Base-by-base conservation (phyloP, 306 rosid species). In the Rubus idaeus region DNA sequence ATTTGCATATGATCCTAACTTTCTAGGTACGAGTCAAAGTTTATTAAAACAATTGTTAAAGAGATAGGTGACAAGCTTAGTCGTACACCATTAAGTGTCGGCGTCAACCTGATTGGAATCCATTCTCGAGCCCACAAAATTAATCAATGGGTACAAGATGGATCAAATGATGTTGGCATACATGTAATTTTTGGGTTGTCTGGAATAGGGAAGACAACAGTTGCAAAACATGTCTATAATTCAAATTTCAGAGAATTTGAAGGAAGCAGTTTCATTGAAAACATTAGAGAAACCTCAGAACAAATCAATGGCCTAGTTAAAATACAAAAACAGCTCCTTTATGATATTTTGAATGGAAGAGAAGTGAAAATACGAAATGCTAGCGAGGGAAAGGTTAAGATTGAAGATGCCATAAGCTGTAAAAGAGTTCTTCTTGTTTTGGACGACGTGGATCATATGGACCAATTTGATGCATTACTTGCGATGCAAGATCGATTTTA, bases 201-300 rank as follows among this genome's bases (percentile, higher is more conserved):
- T 13, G 77, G 77, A 55, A 56, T 73, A 56, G 77, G 76, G 52
- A 73, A 73, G 42, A 56, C 77, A 8, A 56, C 76, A 1, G 8
- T 73, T 2, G 76, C 76, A 7, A 55, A 73, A 14, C 6, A 1
- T 6, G 76, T 73, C 5, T 73, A 55, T 12, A 56, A 56, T 56
- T 41, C 53, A 12, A 73, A 73, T 23, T 73, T 40, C 17, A 12
- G 0, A 1, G 21, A 9, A 4, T 73, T 73, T 3, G 10, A 57
- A 41, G 55, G 21, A 73, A 73, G 76, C 40, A 73, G 76, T 23
- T 73, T 73, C 68, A 2, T 73, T 56, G 77, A 56, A 57, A 73
- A 73, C 8, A 56, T 73, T 0, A 73, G 21, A 41, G 52, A 72
- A 12, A 41, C 3, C 0, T 4, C 77, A 13, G 1, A 21, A 4